phyloP scores from a whole-genome alignment of 2,329 filamentous ascomycete genomes.

The Exserohilum turcica region DNA sequence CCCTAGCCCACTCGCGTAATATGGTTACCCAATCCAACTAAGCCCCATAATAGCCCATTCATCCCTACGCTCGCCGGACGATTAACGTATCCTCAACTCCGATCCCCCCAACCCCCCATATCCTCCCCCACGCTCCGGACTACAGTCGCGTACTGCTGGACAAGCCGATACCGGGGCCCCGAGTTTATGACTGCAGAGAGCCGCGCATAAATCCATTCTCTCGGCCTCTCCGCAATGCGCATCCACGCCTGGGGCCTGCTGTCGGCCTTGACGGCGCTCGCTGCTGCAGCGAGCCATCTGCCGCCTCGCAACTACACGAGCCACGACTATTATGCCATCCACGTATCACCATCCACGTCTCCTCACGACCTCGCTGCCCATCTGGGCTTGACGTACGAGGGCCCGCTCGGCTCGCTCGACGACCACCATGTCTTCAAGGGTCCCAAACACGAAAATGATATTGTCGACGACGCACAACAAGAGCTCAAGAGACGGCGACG shows the following conservation, averaged over 20 bases:
- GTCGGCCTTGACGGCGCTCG: slow-evolving; percentile 40
- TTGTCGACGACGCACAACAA: slow-evolving; percentile 57
- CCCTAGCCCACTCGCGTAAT: slow-evolving; percentile 7
- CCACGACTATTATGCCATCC: slow-evolving; percentile 92
- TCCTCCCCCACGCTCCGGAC: neutral
- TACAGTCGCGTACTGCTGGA: slow-evolving; percentile 3
- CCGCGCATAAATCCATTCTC: slow-evolving; percentile 14
- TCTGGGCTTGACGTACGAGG: slow-evolving; percentile 80
- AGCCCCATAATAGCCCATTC: slow-evolving; percentile 7
- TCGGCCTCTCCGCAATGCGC: slow-evolving; percentile 36
- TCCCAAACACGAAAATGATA: slow-evolving; percentile 61
- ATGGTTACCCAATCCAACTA: slow-evolving; percentile 20
- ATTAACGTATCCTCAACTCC: slow-evolving; percentile 19
- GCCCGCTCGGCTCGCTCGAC: slow-evolving; percentile 74
- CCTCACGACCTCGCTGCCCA: slow-evolving; percentile 72
- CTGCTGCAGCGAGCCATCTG: slow-evolving; percentile 45
- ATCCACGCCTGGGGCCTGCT: slow-evolving; percentile 53
- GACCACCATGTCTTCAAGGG: slow-evolving; percentile 86
- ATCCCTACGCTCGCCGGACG: slow-evolving; percentile 14
- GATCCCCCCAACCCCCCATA: neutral
- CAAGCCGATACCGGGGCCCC: neutral
- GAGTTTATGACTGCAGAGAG: slow-evolving; percentile 24
- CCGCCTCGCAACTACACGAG: slow-evolving; percentile 72
- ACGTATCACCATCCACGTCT: slow-evolving; percentile 69
- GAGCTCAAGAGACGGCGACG: slow-evolving; percentile 63